Evolutionary conservation across 176 grass and related monocot genomes (phyloP).

Genomic region (Zizania latifolia): DNA sequence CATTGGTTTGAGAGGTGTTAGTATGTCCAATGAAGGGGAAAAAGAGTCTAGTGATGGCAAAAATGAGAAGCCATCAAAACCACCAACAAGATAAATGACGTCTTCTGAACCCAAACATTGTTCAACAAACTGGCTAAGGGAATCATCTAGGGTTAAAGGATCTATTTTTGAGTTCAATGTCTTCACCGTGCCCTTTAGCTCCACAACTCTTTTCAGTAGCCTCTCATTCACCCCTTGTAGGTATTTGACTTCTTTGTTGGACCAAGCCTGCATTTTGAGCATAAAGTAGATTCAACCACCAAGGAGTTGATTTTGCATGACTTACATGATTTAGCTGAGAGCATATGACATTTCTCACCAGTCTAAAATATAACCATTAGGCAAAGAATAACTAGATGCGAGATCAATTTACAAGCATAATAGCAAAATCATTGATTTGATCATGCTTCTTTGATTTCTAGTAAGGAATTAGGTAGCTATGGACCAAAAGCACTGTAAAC

Average conservation of each 20-base stretch:
- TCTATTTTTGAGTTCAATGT: constrained; percentile 53
- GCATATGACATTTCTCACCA: background rate
- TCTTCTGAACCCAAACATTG: constrained; percentile 66
- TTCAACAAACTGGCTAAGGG: constrained; percentile 58
- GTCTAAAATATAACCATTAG: background rate
- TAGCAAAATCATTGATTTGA: background rate
- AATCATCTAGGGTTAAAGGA: constrained; percentile 50
- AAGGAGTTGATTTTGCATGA: background rate
- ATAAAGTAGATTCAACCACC: constrained; percentile 15
- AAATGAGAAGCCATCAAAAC: constrained; percentile 55
- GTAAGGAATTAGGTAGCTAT: background rate
- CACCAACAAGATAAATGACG: constrained; percentile 73
- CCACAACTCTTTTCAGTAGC: constrained; percentile 38
- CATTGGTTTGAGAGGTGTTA: constrained; percentile 67
- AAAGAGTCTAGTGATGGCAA: constrained; percentile 59
- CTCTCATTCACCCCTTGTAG: constrained; percentile 38
- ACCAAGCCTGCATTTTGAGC: constrained; percentile 40
- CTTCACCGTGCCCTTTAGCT: constrained; percentile 37
- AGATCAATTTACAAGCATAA: background rate
- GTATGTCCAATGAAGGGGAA: constrained; percentile 64
- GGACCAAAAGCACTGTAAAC: background rate
- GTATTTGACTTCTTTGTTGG: constrained; percentile 35
- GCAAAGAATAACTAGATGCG: background rate
- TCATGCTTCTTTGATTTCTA: background rate
- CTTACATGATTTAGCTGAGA: background rate